A percentile compares a stretch with the other conserved stretches of the same genome.
Evolutionary conservation across 768 basidiomycete genomes (phyloP).

Genomic region (Trametes sanguinea): DNA sequence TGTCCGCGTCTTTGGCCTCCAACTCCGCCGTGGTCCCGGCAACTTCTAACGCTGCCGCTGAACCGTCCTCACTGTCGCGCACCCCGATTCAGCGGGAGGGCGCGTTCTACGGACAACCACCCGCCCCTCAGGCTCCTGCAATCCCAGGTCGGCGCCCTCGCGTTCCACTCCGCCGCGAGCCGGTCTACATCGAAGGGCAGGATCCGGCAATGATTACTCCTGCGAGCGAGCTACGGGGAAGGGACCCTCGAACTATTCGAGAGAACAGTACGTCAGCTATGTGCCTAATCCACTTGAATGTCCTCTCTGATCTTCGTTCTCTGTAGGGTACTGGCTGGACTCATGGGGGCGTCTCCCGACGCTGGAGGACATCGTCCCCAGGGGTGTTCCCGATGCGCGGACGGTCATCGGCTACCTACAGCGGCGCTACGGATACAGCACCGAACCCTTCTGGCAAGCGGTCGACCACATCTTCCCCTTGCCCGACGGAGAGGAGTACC

Average conservation of each 20-base stretch:
- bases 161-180: conserved; percentile 5
- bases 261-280: neutral
- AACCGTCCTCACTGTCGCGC: neutral
- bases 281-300: no score
- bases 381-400: neutral
- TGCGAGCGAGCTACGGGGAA: conserved; percentile 3
- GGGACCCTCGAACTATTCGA: neutral
- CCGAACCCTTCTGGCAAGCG: conserved; percentile 5
- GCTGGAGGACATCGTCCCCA: neutral
- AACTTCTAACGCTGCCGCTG: neutral
- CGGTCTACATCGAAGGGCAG: conserved; percentile 5
- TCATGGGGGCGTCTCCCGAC: conserved; percentile 8
- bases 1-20: neutral
- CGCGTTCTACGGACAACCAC: neutral
- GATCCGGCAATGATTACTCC: neutral
- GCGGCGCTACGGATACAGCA: neutral
- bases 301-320: no score
- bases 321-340: conserved; percentile 3
- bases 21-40: neutral
- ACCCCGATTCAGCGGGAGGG: neutral
- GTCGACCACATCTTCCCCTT: conserved; percentile 8
- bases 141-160: neutral
- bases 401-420: neutral
- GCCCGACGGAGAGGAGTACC: neutral
- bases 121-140: neutral